These are phyloP conservation scores for Colletotrichum abscissum DNA, from an alignment of 2,329 filamentous ascomycete species.

Conservation along the genomic window DNA sequence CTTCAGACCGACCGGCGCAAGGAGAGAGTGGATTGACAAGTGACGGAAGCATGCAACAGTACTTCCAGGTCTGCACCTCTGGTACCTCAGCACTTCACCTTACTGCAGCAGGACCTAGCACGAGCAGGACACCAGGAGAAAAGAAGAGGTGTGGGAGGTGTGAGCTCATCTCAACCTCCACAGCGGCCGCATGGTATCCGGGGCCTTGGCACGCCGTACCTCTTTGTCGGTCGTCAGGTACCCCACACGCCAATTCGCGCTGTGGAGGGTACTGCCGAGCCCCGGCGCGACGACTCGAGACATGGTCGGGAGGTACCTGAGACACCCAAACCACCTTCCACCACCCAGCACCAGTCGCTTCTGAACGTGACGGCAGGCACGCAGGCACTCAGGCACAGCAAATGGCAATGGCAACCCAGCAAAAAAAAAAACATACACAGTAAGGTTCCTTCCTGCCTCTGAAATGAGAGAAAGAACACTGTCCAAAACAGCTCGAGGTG, in stretches of 20 bases:
- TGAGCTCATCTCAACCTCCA: conserved; percentile 33
- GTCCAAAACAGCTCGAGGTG: conserved; percentile 24
- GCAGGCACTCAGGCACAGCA: background rate
- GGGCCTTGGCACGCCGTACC: conserved; percentile 21
- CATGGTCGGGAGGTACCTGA: conserved; percentile 20
- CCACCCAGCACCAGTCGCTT: conserved; percentile 29
- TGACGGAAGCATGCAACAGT: conserved; percentile 34
- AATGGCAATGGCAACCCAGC: background rate
- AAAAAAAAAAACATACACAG: background rate
- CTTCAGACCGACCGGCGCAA: conserved; percentile 21
- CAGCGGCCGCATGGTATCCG: conserved; percentile 14
- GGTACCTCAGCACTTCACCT: background rate
- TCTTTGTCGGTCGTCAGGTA: background rate
- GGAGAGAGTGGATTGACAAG: conserved; percentile 29
- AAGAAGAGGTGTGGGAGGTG: conserved; percentile 27
- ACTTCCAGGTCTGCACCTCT: too few species aligned
- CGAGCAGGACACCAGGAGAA: background rate
- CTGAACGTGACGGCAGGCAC: conserved; percentile 21
- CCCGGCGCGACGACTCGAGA: conserved; percentile 9
- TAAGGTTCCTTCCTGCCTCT: background rate
- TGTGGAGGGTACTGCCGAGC: conserved; percentile 10
- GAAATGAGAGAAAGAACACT: background rate
- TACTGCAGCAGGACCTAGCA: too few species aligned
- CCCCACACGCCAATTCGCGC: background rate
- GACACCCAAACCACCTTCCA: conserved; percentile 7